phyloP scores from a whole-genome alignment of 2,329 filamentous ascomycete genomes.

The Cladosporium sp. region DNA sequence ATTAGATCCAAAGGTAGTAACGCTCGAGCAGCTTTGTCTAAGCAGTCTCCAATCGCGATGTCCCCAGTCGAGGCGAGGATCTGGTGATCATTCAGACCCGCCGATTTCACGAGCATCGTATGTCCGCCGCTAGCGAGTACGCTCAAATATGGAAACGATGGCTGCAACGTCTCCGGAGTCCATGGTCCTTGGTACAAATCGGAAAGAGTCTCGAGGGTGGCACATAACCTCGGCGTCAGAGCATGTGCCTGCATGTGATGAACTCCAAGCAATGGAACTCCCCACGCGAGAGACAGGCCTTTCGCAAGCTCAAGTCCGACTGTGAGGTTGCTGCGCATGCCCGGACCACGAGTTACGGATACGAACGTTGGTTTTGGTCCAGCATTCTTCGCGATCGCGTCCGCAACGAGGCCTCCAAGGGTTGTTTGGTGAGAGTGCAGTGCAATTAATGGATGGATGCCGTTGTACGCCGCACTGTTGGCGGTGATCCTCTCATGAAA shows the following conservation, averaged over 20 bases:
- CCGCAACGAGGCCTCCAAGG: constrained; percentile 61
- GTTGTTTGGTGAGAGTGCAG: constrained; percentile 70
- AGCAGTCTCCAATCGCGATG: constrained; percentile 81
- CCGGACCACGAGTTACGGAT: constrained; percentile 85
- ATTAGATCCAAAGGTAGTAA: constrained; percentile 64
- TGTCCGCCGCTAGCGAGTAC: constrained; percentile 91
- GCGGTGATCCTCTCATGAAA: constrained; percentile 81
- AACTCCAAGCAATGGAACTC: constrained; percentile 75
- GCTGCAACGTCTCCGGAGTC: constrained; percentile 29
- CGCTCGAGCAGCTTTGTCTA: constrained; percentile 80
- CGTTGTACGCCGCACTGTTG: constrained; percentile 68
- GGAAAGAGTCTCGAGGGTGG: neutral
- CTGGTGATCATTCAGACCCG: constrained; percentile 62
- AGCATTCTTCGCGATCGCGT: constrained; percentile 2
- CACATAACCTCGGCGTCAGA: constrained; percentile 71
- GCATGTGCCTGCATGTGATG: constrained; percentile 99
- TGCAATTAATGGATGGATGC: constrained; percentile 75
- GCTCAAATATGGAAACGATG: constrained; percentile 78
- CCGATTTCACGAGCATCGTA: constrained; percentile 77
- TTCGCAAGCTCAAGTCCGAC: constrained; percentile 82
- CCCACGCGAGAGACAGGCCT: constrained; percentile 79
- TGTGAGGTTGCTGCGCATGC: constrained; percentile 75
- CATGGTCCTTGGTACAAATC: constrained; percentile 4
- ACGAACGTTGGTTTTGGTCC: constrained; percentile 68
- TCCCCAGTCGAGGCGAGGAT: constrained; percentile 72